Evolutionary conservation across 2,329 filamentous ascomycete genomes (phyloP).

Genomic region (Fusarium succisae): DNA sequence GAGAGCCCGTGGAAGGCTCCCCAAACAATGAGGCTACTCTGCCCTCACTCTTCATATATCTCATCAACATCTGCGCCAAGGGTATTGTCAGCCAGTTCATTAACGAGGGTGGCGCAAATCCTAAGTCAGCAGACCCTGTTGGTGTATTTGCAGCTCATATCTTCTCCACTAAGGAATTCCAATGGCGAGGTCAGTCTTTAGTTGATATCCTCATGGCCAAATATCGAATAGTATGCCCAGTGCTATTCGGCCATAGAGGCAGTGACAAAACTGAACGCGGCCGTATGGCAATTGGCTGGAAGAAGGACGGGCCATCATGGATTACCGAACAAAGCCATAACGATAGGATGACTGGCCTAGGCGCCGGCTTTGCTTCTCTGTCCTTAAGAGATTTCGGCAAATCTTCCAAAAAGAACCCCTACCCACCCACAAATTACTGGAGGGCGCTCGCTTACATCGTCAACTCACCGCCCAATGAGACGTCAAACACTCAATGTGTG

Average conservation of each 20-base stretch:
- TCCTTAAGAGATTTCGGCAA: slow-evolving; percentile 84
- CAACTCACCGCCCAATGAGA: slow-evolving; percentile 73
- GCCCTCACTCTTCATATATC: slow-evolving; percentile 75
- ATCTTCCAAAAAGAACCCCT: slow-evolving; percentile 75
- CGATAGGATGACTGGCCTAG: slow-evolving; percentile 85
- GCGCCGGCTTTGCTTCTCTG: slow-evolving; percentile 84
- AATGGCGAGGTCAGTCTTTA: slow-evolving; percentile 73
- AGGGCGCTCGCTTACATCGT: slow-evolving; percentile 77
- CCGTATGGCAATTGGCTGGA: slow-evolving; percentile 77
- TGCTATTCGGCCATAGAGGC: slow-evolving; percentile 84
- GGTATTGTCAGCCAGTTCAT: slow-evolving; percentile 75
- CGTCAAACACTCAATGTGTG: slow-evolving; percentile 77
- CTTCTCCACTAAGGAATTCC: slow-evolving; percentile 74
- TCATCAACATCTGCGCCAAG: slow-evolving; percentile 81
- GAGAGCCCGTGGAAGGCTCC: slow-evolving; percentile 59
- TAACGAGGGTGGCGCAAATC: slow-evolving; percentile 70
- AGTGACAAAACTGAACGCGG: slow-evolving; percentile 77
- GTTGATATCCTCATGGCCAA: slow-evolving; percentile 90
- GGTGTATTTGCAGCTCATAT: slow-evolving; percentile 80
- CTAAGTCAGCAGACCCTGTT: slow-evolving; percentile 77
- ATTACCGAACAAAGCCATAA: slow-evolving; percentile 77
- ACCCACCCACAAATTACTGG: slow-evolving; percentile 86
- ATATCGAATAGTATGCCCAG: slow-evolving; percentile 80
- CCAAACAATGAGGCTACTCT: slow-evolving; percentile 63
- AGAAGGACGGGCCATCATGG: slow-evolving; percentile 67